Percentiles rank a stretch among this genome's conserved stretches.
phyloP scores from a whole-genome alignment of 306 rosid genomes.

The Trifolium fragiferum region DNA sequence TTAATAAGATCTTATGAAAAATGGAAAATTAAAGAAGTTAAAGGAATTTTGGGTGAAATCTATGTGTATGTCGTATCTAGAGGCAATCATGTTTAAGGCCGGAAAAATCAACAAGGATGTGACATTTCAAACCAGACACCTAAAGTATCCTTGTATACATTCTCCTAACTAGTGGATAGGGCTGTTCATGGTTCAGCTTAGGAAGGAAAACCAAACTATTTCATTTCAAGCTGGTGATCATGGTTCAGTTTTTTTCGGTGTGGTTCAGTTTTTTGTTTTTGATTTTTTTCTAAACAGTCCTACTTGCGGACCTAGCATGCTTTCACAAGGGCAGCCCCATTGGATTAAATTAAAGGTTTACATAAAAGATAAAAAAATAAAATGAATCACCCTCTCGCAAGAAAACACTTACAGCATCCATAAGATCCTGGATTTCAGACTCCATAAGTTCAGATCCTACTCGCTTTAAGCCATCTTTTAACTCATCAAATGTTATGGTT shows the following conservation, averaged over 20 bases:
- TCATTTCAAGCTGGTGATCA: no score
- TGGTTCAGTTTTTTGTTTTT: not conserved
- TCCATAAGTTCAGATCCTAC: constrained; percentile 71
- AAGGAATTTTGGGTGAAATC: not conserved
- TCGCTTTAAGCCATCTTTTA: constrained; percentile 62
- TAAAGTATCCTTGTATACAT: no score
- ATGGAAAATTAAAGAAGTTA: constrained; percentile 1
- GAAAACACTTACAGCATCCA: constrained; percentile 61
- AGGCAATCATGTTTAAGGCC: not conserved
- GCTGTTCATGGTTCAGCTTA: no score
- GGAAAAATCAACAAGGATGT: not conserved
- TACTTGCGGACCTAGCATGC: not conserved
- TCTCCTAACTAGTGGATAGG: no score
- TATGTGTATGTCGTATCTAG: not conserved
- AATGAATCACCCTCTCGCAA: not conserved
- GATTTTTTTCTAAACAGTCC: not conserved
- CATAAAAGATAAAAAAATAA: not conserved
- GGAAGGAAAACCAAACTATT: no score
- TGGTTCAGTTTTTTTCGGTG: not conserved
- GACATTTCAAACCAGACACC: not conserved
- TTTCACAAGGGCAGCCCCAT: not conserved
- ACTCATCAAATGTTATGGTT: constrained; percentile 64
- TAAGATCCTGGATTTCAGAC: constrained; percentile 69
- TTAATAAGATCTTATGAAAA: not conserved
- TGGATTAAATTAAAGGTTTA: constrained; percentile 2